Percentiles rank a stretch among this genome's conserved stretches.
Evolutionary conservation across 2,329 filamentous ascomycete species (phyloP).

Genomic region (Emmonsia crescens): DNA sequence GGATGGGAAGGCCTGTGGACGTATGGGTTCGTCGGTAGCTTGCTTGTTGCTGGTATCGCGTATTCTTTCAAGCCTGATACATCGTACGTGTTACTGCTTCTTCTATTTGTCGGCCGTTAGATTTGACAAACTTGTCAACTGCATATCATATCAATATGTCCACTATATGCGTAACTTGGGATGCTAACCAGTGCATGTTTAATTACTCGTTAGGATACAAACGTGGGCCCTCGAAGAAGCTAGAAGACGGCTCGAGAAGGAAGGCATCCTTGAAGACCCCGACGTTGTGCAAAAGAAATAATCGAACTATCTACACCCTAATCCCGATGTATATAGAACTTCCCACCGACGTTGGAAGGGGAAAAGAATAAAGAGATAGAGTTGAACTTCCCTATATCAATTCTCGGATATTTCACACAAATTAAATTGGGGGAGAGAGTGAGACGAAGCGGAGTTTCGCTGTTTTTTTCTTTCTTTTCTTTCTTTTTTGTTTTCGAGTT

Average conservation of each 20-base stretch:
- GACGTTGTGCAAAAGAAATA: conserved; percentile 46
- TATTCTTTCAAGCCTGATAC: conserved; percentile 98
- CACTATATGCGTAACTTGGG: not conserved
- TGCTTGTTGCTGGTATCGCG: conserved; percentile 62
- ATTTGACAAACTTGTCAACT: not conserved
- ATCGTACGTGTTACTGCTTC: conserved; percentile 60
- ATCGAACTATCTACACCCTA: conserved; percentile 12
- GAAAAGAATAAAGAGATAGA: not conserved
- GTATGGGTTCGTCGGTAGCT: conserved; percentile 71
- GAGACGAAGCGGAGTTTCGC: conserved; percentile 1
- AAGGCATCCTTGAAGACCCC: conserved; percentile 83
- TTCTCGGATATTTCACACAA: not conserved
- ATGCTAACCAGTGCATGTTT: conserved; percentile 9
- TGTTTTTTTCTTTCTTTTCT: not conserved
- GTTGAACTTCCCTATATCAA: not conserved
- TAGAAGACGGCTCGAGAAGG: conserved; percentile 82
- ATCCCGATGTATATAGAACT: conserved; percentile 30
- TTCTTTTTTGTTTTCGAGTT: not conserved
- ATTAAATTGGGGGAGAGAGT: not conserved
- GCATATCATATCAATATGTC: not conserved
- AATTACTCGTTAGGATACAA: conserved; percentile 63
- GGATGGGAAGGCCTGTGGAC: conserved; percentile 87
- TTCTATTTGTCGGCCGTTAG: not conserved
- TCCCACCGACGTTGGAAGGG: not conserved
- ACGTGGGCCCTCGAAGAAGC: conserved; percentile 98